Evolutionary conservation across 768 basidiomycete genomes (phyloP), one percentile per base, ranked within the genome.

Genomic region (Auriscalpium microsporum): DNA sequence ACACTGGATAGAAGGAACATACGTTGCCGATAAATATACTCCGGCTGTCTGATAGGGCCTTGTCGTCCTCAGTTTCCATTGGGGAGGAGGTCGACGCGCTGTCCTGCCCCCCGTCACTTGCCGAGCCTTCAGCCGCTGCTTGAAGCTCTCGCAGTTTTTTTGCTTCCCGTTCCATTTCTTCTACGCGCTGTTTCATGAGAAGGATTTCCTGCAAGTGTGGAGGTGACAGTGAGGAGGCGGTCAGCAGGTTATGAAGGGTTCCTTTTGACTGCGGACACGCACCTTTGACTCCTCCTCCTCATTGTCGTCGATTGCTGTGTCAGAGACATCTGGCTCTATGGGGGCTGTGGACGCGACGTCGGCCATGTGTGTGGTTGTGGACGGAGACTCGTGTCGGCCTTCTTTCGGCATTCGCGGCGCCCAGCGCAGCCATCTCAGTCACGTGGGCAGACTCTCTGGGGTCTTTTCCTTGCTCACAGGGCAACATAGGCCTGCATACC

Each of bases 11-110:
- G 8, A 23, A 7, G 42, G 45, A 34, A 50, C n/a, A 74, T 66
- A 96, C 96, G 73, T 97, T 99, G 53, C 96, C 96, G 64, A 99
- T 86, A 69, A 93, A 97, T 45, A 99, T 72, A 73, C 94, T 96
- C 71, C 94, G 77, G 57, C 73, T 69, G 70, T 99, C 96, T 21
- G 93, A 83, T 23, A 78, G 72, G 23, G 84, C 76, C 69, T 83
- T 87, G 36, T 94, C 94, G 64, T 96, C 93, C 63, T 93, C 93
- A 1, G 82, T 83, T 63, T 88, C 87, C 78, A 82, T 84, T 52
- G 79, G 74, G 52, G 67, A 72, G 53, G 72, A 72, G 49, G 69
- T 71, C 48, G 73, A 75, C 28, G 76, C 77, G 33, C 78, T 77
- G 10, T 69, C 75, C 45, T 69, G 67, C 44, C 69, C 78, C 44